A percentile compares a stretch with the other conserved stretches of the same genome.
These are phyloP conservation scores for Paramecium tetraurelia DNA, from an alignment of 73 alveolate genomes.

Conservation along the genomic window DNA sequence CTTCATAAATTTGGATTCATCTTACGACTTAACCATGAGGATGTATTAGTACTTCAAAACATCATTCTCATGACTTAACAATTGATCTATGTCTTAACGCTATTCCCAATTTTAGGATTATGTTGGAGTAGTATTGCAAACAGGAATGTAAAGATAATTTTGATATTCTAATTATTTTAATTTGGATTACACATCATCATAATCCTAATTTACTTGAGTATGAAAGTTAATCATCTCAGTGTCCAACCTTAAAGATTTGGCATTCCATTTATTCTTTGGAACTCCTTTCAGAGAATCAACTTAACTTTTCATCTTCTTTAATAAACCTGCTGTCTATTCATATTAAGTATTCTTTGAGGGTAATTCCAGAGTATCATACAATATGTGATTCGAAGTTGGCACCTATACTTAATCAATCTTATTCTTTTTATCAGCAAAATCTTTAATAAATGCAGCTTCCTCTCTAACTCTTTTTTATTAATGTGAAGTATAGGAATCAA, in stretches of 20 bases:
- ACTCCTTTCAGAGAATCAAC: neutral
- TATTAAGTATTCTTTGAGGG: neutral
- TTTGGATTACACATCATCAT: neutral
- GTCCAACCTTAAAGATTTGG: neutral
- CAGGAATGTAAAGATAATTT: neutral
- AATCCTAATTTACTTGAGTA: neutral
- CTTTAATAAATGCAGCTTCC: neutral
- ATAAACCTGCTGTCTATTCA: neutral
- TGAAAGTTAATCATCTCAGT: neutral
- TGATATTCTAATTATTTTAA: neutral
- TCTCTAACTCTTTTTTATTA: neutral
- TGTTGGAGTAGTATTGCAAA: neutral
- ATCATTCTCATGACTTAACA: constrained; percentile 6
- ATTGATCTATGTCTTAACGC: neutral
- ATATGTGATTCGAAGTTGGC: neutral
- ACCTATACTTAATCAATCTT: neutral
- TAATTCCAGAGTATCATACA: neutral
- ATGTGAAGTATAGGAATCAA: neutral
- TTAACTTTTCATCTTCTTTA: neutral
- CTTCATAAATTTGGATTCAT: neutral
- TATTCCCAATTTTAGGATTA: neutral
- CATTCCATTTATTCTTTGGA: neutral
- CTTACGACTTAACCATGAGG: neutral
- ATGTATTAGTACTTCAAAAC: constrained; percentile 28
- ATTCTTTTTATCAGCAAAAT: neutral